Conservation (phyloP, 2,329 filamentous ascomycete genomes). For the Lachnellula hyalina region DNA sequence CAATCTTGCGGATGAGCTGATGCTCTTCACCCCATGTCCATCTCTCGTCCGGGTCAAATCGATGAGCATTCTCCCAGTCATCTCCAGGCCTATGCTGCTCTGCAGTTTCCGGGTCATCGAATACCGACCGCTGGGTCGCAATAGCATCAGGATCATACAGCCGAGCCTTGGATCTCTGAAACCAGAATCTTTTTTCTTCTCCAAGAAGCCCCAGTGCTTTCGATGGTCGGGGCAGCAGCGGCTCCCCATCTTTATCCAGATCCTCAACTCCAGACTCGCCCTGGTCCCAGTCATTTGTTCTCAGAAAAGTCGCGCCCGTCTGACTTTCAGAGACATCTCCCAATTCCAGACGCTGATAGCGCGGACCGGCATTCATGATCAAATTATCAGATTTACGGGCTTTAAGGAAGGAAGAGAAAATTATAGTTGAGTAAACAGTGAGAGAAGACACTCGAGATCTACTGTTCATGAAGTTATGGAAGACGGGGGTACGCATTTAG, state of each 20-base stretch:
- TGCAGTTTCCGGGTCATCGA: constrained; percentile 19
- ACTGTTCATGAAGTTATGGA: too few relatives aligned
- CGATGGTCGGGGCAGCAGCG: constrained; percentile 1
- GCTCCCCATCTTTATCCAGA: constrained; percentile 8
- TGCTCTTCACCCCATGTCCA: constrained; percentile 36
- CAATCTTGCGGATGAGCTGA: constrained; percentile 26
- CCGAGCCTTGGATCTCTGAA: constrained; percentile 17
- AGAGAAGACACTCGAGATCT: too few relatives aligned
- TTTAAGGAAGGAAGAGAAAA: too few relatives aligned
- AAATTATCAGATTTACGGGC: too few relatives aligned
- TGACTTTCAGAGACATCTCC: too few relatives aligned
- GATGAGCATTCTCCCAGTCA: constrained; percentile 35
- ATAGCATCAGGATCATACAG: constrained; percentile 18
- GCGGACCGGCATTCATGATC: too few relatives aligned
- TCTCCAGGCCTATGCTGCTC: constrained; percentile 23
- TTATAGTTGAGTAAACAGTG: too few relatives aligned
- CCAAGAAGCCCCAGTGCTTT: constrained; percentile 14
- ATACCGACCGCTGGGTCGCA: constrained; percentile 25
- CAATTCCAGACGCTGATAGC: too few relatives aligned
- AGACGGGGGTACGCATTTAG: too few relatives aligned
- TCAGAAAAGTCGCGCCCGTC: too few relatives aligned
- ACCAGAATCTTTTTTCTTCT: constrained; percentile 21
- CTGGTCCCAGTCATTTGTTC: too few relatives aligned
- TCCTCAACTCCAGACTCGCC: not conserved
- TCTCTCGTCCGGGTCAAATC: constrained; percentile 34